Evolutionary conservation across 2,329 filamentous ascomycete species (phyloP), one percentile per base, ranked within the genome.

Genomic region (Phyllosticta citriasiana): DNA sequence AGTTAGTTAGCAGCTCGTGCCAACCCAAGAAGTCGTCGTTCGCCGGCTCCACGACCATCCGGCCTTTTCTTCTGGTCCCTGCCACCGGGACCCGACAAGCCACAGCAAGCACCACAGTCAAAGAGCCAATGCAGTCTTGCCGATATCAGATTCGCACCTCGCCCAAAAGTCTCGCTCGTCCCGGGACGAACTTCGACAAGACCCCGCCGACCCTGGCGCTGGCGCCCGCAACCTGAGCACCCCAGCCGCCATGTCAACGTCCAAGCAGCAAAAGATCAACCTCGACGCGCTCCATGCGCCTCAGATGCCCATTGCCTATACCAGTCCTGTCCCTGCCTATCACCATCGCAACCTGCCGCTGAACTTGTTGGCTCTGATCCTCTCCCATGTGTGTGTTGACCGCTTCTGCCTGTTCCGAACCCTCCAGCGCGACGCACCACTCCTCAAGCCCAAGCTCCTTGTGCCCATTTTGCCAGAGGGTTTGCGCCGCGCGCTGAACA

Each of bases 301-400:
- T 22, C 59, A 54, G 53, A 57, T 61, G 59, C 59, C 59, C 40
- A 22, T 61, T 14, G 24, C 52, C 22, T 61, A 61, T 55, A 61
- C 60, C 12, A 61, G 60, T 9, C 60, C 60, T 14, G 60, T 61
- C 8, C 16, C 55, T 10, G 33, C 40, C 22, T 61, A 61, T 55
- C 67, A 72, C 52, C 70, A 69, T 7, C 71, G 67, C 52, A 72
- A 73, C 66, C 74, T 86, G 8, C 84, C 84, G 12, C 71, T 86
- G 67, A 83, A 85, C 65, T 72, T 85, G 52, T 77, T 86, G 63
- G 81, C 80, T 33, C 73, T 79, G 62, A 84, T 86, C 61, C 74
- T 85, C 57, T 77, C 79, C 53, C 76, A 81, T 68, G 80, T 83
- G 74, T 66, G 79, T 53, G 27, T 30, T 53, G 30, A 47, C 33